A percentile compares a stretch with the other conserved stretches of the same genome.
Conservation (phyloP, 2,329 filamentous ascomycete genomes). For the Neofusicoccum kwambonambiense region DNA sequence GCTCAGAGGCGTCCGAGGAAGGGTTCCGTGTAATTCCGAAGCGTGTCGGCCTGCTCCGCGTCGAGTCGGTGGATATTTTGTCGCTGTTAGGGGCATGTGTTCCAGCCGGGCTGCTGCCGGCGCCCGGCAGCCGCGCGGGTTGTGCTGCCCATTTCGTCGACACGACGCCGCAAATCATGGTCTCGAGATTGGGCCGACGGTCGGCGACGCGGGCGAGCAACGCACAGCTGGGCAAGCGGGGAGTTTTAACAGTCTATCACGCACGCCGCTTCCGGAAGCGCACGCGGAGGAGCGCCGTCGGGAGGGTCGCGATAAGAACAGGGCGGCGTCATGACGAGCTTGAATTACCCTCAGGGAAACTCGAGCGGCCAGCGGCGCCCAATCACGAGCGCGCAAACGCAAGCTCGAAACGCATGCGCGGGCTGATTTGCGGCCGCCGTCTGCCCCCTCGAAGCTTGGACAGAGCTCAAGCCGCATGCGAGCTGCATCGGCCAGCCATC, state of each 20-base stretch:
- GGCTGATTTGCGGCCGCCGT: slow-evolving; percentile 9
- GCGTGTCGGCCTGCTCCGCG: slow-evolving; percentile 7
- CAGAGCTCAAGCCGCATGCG: slow-evolving; percentile 10
- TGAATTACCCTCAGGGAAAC: slow-evolving; percentile 16
- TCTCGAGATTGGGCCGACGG: background rate
- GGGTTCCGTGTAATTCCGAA: slow-evolving; percentile 7
- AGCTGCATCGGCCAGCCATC: background rate
- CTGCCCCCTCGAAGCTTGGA: slow-evolving; percentile 7
- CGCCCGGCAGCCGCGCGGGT: slow-evolving; percentile 4
- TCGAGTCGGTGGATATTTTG: slow-evolving; percentile 7
- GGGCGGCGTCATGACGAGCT: slow-evolving; percentile 15
- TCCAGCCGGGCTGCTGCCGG: background rate
- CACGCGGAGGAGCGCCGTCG: slow-evolving; percentile 8
- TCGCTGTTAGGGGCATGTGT: slow-evolving; percentile 11
- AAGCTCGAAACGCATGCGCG: background rate
- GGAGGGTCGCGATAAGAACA: slow-evolving; percentile 17
- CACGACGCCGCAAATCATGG: slow-evolving; percentile 3
- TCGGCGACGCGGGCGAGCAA: background rate
- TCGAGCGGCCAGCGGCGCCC: slow-evolving; percentile 8
- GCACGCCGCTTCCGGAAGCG: slow-evolving; percentile 7
- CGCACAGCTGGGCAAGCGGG: slow-evolving; percentile 12
- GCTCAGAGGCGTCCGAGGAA: background rate
- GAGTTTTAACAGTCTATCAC: slow-evolving; percentile 11
- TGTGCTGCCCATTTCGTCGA: slow-evolving; percentile 6
- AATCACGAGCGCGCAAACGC: background rate